These are phyloP conservation scores for Phytophthora hybrid DNA, from an alignment of 352 stramenopile species.

Conservation along the genomic window DNA sequence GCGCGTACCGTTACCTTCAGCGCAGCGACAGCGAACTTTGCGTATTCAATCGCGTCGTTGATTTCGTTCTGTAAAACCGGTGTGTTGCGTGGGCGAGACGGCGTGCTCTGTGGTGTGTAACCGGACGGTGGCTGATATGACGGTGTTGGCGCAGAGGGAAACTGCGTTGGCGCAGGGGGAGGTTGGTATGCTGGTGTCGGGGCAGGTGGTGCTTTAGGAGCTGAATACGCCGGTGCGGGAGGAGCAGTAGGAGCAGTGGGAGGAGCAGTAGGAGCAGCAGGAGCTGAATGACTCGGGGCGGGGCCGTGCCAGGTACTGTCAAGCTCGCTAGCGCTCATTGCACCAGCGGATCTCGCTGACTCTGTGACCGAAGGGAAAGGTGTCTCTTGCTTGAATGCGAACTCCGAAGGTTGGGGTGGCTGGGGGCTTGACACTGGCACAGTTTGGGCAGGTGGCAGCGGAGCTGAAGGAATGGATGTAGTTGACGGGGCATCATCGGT, in stretches of 20 bases:
- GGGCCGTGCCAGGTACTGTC: conserved; percentile 32
- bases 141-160: conserved; percentile 21
- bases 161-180: conserved; percentile 16
- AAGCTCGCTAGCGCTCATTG: conserved; percentile 40
- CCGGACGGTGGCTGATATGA: conserved; percentile 29
- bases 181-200: conserved; percentile 32
- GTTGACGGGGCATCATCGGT: conserved; percentile 19
- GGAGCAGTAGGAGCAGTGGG: conserved; percentile 3
- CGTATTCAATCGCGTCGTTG: conserved; percentile 85
- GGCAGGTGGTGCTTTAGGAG: conserved; percentile 20
- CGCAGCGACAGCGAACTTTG: conserved; percentile 84
- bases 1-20: conserved; percentile 83
- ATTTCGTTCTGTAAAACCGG: conserved; percentile 74
- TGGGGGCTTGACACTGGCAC: conserved; percentile 3
- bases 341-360: conserved; percentile 47
- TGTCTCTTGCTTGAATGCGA: conserved; percentile 1
- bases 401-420: conserved; percentile 17
- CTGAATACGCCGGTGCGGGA: conserved; percentile 16
- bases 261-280: conserved; percentile 3
- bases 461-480: not conserved
- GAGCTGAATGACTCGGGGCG: conserved; percentile 27
- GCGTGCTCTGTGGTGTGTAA: conserved; percentile 27
- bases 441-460: conserved; percentile 31
- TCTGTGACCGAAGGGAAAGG: conserved; percentile 67
- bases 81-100: conserved; percentile 42